phyloP scores from a whole-genome alignment of 108 stramenopile genomes.

The Skeletonema potamos region DNA sequence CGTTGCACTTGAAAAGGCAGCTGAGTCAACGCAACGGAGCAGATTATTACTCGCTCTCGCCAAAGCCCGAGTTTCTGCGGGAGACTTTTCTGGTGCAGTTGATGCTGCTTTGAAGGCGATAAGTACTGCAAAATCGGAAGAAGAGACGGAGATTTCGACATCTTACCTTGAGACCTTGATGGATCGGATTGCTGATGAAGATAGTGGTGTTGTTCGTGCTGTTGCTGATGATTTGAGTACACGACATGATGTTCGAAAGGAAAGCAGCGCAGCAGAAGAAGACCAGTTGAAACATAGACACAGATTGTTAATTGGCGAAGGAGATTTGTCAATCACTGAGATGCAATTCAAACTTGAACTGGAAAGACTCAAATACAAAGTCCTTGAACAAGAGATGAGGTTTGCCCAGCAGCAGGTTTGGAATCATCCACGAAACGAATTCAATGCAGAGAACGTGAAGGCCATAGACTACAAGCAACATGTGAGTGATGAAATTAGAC shows the following conservation, averaged over 20 bases:
- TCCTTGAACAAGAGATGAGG: conserved; percentile 46
- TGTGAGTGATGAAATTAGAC: neutral
- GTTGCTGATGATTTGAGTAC: neutral
- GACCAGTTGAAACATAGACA: neutral
- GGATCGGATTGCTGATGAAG: conserved; percentile 20
- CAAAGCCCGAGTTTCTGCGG: conserved; percentile 33
- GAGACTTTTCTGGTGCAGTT: conserved; percentile 43
- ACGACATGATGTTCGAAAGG: neutral
- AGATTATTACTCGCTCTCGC: conserved; percentile 36
- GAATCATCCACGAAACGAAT: conserved; percentile 1
- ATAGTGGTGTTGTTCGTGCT: neutral
- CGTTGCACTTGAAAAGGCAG: conserved; percentile 36
- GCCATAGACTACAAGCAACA: conserved; percentile 28
- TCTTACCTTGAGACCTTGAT: conserved; percentile 32
- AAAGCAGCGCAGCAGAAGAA: neutral
- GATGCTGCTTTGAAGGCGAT: conserved; percentile 38
- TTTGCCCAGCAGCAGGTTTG: neutral
- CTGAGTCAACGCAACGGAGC: conserved; percentile 18
- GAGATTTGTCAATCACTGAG: conserved; percentile 26
- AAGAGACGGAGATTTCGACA: conserved; percentile 31
- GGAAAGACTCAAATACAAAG: conserved; percentile 44
- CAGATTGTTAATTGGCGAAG: neutral
- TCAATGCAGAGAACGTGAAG: neutral
- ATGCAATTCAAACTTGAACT: conserved; percentile 42
- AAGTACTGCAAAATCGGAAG: conserved; percentile 7